Conservation (phyloP, 768 basidiomycete species). For the Kwoniella bestiolae region DNA sequence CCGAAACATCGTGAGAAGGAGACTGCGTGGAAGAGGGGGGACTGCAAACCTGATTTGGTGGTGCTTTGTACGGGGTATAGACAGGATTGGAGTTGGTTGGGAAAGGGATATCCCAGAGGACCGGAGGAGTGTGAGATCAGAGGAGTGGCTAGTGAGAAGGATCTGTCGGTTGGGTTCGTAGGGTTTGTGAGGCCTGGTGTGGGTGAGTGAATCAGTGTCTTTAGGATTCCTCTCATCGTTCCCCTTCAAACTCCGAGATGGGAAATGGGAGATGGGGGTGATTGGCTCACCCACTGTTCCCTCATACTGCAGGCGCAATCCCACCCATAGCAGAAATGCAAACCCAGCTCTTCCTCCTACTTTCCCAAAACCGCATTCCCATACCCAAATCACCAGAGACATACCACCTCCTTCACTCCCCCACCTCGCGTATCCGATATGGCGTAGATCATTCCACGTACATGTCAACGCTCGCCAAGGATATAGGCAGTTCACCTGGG, state of each 20-base stretch:
- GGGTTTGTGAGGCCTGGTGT: conserved; percentile 67
- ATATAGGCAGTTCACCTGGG: conserved; percentile 65
- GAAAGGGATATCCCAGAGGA: conserved; percentile 48
- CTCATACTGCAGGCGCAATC: conserved; percentile 58
- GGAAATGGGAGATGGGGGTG: too few species aligned
- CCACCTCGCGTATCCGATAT: conserved; percentile 65
- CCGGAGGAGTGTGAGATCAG: conserved; percentile 50
- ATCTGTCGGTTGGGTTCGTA: conserved; percentile 64
- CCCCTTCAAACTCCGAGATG: too few species aligned
- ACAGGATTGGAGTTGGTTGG: conserved; percentile 53
- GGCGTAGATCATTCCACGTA: conserved; percentile 67
- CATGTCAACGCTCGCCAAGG: conserved; percentile 65
- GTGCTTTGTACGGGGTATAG: conserved; percentile 57
- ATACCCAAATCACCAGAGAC: conserved; percentile 61
- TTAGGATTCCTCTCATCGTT: too few species aligned
- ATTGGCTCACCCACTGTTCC: neutral
- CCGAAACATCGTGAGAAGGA: conserved; percentile 58
- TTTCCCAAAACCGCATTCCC: conserved; percentile 58
- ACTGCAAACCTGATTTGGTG: conserved; percentile 44
- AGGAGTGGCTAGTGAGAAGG: conserved; percentile 52
- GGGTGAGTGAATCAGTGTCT: too few species aligned
- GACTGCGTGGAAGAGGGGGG: conserved; percentile 40
- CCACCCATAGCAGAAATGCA: conserved; percentile 69
- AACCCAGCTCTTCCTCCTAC: conserved; percentile 65
- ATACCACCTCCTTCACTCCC: conserved; percentile 65